Percentiles rank a stretch among this genome's conserved stretches.
These are phyloP conservation scores for Acrodontium crateriforme DNA, from an alignment of 2,329 filamentous ascomycete species.

Conservation along the genomic window DNA sequence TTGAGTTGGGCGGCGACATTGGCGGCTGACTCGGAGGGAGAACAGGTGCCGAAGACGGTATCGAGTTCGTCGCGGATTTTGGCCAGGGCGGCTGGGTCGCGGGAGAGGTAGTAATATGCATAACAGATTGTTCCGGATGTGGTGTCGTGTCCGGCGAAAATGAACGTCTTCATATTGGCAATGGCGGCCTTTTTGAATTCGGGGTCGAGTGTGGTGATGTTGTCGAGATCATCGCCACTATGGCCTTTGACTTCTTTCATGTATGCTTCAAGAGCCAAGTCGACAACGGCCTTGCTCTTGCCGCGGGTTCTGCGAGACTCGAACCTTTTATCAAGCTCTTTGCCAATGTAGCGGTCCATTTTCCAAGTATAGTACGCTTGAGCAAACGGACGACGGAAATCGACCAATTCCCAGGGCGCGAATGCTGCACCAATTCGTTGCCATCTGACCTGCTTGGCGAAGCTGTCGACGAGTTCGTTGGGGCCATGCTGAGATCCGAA, in stretches of 20 bases:
- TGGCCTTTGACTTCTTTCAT: constrained; percentile 24
- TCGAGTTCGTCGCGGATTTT: constrained; percentile 37
- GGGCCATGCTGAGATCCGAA: constrained; percentile 23
- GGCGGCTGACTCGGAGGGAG: too few species aligned
- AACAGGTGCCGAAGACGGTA: constrained; percentile 35
- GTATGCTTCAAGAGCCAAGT: constrained; percentile 24
- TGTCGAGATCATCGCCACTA: constrained; percentile 8
- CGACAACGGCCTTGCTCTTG: constrained; percentile 22
- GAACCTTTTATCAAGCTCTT: constrained; percentile 25
- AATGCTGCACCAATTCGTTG: constrained; percentile 20
- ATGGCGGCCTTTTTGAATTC: constrained; percentile 24
- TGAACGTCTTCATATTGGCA: constrained; percentile 26
- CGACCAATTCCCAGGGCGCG: constrained; percentile 23
- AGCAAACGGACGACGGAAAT: constrained; percentile 24
- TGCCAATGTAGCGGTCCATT: constrained; percentile 23
- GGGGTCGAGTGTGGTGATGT: constrained; percentile 21
- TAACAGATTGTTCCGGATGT: constrained; percentile 25
- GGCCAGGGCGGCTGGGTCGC: constrained; percentile 19
- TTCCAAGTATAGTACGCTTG: constrained; percentile 22
- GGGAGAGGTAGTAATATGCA: constrained; percentile 27
- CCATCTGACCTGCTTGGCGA: constrained; percentile 25
- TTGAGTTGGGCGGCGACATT: constrained; percentile 24
- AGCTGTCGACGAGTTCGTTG: constrained; percentile 24
- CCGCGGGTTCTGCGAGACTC: constrained; percentile 18
- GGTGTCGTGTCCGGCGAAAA: constrained; percentile 32